Conservation (phyloP, 345 rosid genomes). For the Salix purpurea region DNA sequence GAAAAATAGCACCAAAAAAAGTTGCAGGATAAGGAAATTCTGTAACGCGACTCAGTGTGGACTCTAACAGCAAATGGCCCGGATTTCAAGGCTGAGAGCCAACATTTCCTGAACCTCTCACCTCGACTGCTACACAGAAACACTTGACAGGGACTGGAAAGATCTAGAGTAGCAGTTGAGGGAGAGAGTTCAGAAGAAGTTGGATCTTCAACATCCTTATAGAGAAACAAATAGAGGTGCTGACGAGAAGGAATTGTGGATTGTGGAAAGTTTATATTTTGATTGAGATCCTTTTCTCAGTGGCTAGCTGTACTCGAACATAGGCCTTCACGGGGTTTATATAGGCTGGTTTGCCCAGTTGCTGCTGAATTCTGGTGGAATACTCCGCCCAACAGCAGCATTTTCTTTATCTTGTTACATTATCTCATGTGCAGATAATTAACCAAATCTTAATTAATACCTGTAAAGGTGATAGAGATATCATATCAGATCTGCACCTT, state of each 20-base stretch:
- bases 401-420: background rate
- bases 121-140: constrained; percentile 16
- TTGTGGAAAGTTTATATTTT: background rate
- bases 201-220: constrained; percentile 8
- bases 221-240: background rate
- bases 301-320: background rate
- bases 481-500: background rate
- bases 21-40: background rate
- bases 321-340: background rate
- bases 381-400: background rate
- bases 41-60: background rate
- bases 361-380: background rate
- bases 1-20: no score
- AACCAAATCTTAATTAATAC: background rate
- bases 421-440: background rate
- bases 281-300: background rate
- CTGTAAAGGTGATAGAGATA: background rate
- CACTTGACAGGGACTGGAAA: background rate
- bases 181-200: constrained; percentile 42
- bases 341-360: background rate
- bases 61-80: background rate
- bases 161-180: constrained; percentile 30
- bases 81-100: background rate
- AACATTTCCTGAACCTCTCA: constrained; percentile 13
- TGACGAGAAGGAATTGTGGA: background rate